These are phyloP conservation scores for Durotheca rogersii DNA, from an alignment of 495 filamentous ascomycete species.

Conservation along the genomic window DNA sequence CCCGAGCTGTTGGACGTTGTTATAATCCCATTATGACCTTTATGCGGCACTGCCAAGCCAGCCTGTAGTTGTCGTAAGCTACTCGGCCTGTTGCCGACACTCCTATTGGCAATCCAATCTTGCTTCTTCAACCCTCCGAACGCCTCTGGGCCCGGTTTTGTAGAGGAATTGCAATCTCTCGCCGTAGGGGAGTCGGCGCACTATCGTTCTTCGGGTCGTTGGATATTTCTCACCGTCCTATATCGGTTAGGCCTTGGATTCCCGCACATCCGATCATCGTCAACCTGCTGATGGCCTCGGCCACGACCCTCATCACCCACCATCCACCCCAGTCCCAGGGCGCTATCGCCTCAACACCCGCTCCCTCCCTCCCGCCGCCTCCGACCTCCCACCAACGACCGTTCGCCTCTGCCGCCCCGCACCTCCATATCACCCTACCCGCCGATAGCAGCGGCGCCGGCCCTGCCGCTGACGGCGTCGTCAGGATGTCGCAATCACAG, in stretches of 20 bases:
- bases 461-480: slow-evolving; percentile 37
- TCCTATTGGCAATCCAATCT: no score
- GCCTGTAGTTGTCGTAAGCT: neutral
- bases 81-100: neutral
- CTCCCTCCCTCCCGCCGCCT: neutral
- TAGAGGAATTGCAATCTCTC: slow-evolving; percentile 1
- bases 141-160: neutral
- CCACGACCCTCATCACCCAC: slow-evolving; percentile 16
- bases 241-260: slow-evolving; percentile 4
- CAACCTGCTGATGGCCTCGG: slow-evolving; percentile 20
- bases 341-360: slow-evolving; percentile 1
- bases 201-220: neutral
- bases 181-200: neutral
- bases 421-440: slow-evolving; percentile 43
- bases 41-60: slow-evolving; percentile 44
- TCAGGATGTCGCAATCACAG: slow-evolving; percentile 47
- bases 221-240: neutral
- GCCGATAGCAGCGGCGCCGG: slow-evolving; percentile 45
- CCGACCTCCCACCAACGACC: slow-evolving; percentile 17
- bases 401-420: slow-evolving; percentile 9
- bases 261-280: slow-evolving; percentile 6
- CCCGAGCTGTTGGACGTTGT: no score
- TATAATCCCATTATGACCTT: slow-evolving; percentile 37
- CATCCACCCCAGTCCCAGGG: slow-evolving; percentile 3
- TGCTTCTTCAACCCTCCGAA: neutral